Base-by-base conservation (phyloP, 805 yeast genomes). In the Cyberlindnera sargentensis region DNA sequence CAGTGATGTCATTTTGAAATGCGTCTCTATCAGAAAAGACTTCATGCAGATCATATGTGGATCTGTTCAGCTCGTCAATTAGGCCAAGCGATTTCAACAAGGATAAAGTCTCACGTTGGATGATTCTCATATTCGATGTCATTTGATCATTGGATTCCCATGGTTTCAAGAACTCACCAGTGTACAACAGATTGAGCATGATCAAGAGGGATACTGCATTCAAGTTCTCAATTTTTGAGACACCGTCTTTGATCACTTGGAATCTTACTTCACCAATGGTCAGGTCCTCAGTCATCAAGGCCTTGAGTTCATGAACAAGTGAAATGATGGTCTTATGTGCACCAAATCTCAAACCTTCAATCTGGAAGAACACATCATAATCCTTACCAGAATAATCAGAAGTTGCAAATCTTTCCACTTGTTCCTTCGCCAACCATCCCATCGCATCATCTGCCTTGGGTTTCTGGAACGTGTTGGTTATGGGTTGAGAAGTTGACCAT, bases 161-260 rank as follows among this genome's bases (percentile, higher is more conserved):
- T 8, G 76, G 57, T 35, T 65, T 69, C 5, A 73, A 35, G 4
- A 63, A 56, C 11, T 55, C 52, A 42, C 76, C 78, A 0, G 81
- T 73, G 52, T 80, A 81, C 1, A 77, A 43, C 43, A 67, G 69
- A 52, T 76, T 75, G 5, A 76, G 47, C 7, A 75, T 53, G 2
- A 81, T 61, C 30, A 67, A 57, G 8, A 71, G 40, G 15, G 68
- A 51, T 4, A 49, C 48, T 4, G 54, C 37, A 8, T 38, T 29
- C 3, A 57, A 8, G 30, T 43, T 42, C 5, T 35, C 65, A 40
- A 41, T 47, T 4, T 52, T 46, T 4, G 58, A 48, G 26, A 70
- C 52, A 2, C 46, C 44, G 11, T 50, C 31, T 4, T 32, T 15
- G 6, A 48, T 37, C 30, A 45, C 39, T 3, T 41, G 26, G 32